Base-by-base conservation (phyloP, 768 basidiomycete species). In the Russula earlei region DNA sequence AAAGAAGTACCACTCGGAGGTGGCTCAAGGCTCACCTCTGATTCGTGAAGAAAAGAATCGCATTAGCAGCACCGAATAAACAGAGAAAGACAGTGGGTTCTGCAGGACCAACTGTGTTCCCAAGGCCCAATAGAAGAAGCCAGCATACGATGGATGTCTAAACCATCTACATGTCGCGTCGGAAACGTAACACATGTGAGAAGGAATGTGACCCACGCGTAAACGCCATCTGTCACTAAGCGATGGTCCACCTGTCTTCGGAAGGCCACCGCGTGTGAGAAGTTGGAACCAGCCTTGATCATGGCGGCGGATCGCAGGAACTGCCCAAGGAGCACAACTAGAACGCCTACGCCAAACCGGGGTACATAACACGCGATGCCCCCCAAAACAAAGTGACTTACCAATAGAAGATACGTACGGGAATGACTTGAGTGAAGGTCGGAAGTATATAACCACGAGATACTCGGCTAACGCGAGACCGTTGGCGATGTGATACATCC, bases 51-150 rank as follows among this genome's bases (percentile, higher is more conserved):
- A 80, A 71, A 99, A 99, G 75, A 98, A 99, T 46, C 78, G 75
- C 82, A 88, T 93, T 5, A 98, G 73, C 1, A 93, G 69, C 36
- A 78, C 59, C 2, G 76, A 64, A 65, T 87, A 98, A 1, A 81
- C 68, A 2, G 83, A 42, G 60, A 89, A 83, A 14, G 83, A 82
- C 15, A 92, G 29, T 0, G 87, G 80, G 66, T 98, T 99, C 66
- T 92, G 92, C 20, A 98, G 75, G 0, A 91, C 79, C 36, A 98
- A 71, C 67, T 99, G 96, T 0, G 92, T 96, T 2, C 94, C 92
- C 25, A 99, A 65, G 0, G 92, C 93, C 96, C 96, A 98, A 69
- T 95, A 98, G 69, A 89, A 95, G 74, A 97, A 99, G 2, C 94
- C 96, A 1, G 90, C 81, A 63, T 99, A 99, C 0, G 95, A 96